These are phyloP conservation scores for Epichloe aotearoae DNA, from an alignment of 2,329 filamentous ascomycete species.

Conservation along the genomic window DNA sequence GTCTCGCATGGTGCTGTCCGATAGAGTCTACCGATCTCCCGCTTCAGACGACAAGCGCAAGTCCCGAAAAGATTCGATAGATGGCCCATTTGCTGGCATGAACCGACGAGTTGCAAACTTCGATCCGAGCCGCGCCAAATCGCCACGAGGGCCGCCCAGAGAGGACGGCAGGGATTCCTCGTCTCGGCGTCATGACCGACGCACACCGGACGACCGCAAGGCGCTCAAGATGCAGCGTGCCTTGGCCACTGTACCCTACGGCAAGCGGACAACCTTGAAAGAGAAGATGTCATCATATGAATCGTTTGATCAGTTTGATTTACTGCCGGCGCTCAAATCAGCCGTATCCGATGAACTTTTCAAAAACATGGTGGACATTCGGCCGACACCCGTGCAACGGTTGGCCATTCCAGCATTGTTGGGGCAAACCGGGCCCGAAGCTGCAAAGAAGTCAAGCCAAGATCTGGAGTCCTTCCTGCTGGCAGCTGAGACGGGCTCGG, in stretches of 20 bases:
- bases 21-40: conserved; percentile 33
- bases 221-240: conserved; percentile 89
- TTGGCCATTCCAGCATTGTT: conserved; percentile 77
- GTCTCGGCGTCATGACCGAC: conserved; percentile 22
- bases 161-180: conserved; percentile 12
- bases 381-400: conserved; percentile 79
- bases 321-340: conserved; percentile 58
- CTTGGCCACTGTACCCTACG: conserved; percentile 65
- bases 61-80: conserved; percentile 24
- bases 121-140: conserved; percentile 13
- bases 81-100: conserved; percentile 42
- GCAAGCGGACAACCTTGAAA: conserved; percentile 40
- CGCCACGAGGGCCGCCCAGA: conserved; percentile 7
- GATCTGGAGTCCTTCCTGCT: conserved; percentile 52
- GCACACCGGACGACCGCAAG: conserved; percentile 36
- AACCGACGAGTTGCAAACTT: conserved; percentile 37
- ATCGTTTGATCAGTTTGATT: conserved; percentile 66
- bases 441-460: conserved; percentile 21
- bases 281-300: conserved; percentile 52
- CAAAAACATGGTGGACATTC: conserved; percentile 57
- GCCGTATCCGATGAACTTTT: conserved; percentile 64
- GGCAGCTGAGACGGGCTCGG: conserved; percentile 91
- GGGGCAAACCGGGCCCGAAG: conserved; percentile 30
- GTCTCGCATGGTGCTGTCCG: conserved; percentile 46
- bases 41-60: conserved; percentile 21